Percentiles rank a stretch among this genome's conserved stretches.
These are phyloP conservation scores for Albizia julibrissin DNA, from an alignment of 306 rosid genomes.

Conservation along the genomic window DNA sequence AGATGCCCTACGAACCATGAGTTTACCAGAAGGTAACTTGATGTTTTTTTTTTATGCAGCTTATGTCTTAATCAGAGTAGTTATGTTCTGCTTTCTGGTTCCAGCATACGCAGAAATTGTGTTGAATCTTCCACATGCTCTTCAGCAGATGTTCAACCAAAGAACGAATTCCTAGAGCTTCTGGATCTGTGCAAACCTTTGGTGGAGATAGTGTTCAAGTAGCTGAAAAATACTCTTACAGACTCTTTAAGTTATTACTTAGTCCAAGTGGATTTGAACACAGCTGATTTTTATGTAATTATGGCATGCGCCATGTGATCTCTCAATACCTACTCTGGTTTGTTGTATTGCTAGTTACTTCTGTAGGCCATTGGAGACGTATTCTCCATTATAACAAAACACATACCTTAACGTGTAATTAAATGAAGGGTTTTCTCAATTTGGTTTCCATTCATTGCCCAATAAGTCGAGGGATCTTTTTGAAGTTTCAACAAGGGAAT, in stretches of 20 bases:
- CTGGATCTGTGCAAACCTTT: constrained; percentile 39
- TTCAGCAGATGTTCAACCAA: constrained; percentile 49
- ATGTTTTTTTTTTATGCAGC: background rate
- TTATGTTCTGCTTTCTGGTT: background rate
- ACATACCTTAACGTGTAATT: background rate
- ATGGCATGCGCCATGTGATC: background rate
- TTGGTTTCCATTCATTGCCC: background rate
- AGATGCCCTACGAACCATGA: constrained; percentile 62
- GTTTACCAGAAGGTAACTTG: constrained; percentile 60
- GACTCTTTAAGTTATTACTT: background rate
- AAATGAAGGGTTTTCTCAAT: background rate
- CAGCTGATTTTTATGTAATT: background rate
- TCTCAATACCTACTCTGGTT: background rate
- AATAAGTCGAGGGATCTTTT: background rate
- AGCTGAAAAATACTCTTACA: background rate
- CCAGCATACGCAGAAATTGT: constrained; percentile 81
- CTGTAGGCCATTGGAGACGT: background rate
- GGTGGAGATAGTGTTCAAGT: constrained; percentile 17
- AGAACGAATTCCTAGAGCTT: constrained; percentile 31
- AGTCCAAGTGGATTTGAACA: background rate
- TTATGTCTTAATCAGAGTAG: background rate
- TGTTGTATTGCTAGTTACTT: constrained; percentile 1
- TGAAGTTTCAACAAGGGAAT: background rate
- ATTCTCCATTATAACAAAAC: background rate
- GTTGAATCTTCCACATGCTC: constrained; percentile 58